phyloP scores from a whole-genome alignment of 1,139 yeast genomes.

The Yamadazyma taylorii region DNA sequence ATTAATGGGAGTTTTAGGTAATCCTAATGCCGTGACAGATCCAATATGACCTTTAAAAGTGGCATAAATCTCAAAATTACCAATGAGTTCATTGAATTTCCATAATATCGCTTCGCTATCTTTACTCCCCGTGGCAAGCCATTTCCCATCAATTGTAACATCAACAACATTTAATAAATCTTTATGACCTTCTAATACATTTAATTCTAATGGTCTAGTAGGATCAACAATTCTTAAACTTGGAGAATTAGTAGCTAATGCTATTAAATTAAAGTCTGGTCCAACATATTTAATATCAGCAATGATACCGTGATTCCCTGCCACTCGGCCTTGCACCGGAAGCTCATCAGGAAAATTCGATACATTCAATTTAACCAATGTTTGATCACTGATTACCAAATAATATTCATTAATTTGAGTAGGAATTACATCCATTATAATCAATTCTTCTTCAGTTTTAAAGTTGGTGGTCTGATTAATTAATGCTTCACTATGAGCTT shows the following conservation, averaged over 20 bases:
- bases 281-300: constrained; percentile 85
- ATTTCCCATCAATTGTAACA: constrained; percentile 71
- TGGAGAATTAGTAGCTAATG: constrained; percentile 95
- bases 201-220: constrained; percentile 57
- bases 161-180: constrained; percentile 85
- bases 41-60: constrained; percentile 84
- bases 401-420: constrained; percentile 23
- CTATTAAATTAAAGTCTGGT: constrained; percentile 55
- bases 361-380: constrained; percentile 57
- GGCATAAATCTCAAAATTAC: constrained; percentile 54
- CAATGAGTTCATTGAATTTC: constrained; percentile 51
- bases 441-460: constrained; percentile 65
- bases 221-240: constrained; percentile 72
- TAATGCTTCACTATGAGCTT: constrained; percentile 36
- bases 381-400: constrained; percentile 79
- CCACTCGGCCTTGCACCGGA: constrained; percentile 54
- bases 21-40: constrained; percentile 77
- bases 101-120: constrained; percentile 85
- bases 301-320: constrained; percentile 95
- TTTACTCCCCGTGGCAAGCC: constrained; percentile 94
- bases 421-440: constrained; percentile 58
- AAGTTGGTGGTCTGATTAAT: constrained; percentile 46
- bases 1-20: constrained; percentile 59
- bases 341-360: constrained; percentile 26
- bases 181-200: constrained; percentile 73